Evolutionary conservation across 2,329 filamentous ascomycete species (phyloP), one percentile per base, ranked within the genome.

Genomic region (Arthrobotrys pseudoclavata): DNA sequence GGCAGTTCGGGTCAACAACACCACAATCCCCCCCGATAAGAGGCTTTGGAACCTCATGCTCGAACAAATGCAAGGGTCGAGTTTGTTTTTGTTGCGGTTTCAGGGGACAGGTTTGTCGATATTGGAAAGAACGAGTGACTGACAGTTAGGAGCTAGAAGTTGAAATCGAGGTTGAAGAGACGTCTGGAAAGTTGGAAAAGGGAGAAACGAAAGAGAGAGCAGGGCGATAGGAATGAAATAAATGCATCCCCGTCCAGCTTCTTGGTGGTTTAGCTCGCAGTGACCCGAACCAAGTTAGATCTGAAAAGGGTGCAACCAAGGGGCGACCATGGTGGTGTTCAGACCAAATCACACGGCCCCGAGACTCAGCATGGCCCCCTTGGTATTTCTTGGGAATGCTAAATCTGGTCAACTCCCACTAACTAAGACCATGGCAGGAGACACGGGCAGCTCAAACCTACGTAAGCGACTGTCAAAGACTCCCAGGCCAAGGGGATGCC

Each of bases 1-100:
- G 55, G 64, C 48, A 20, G 47, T 57, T 47, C 60, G 64, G 48
- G 57, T 61, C 64, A 69, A 63, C 71, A 69, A 63, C 34, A 68
- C 15, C 29, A 64, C 1, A 12, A 52, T 12, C 10, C 47, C 63
- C 18, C 63, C 63, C 29, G 64, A 60, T 31, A 72, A 53, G 50
- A 69, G 55, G 55, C 55, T 57, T 18, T 48, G 55, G 64, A 69
- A 52, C 55, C 64, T 76, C 71, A 76, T 76, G 47, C 22, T 57
- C 20, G 22, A 74, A 62, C 24, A 2, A 55, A 22, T 7, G 62
- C 4, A 40, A 60, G 18, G 55, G 4, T 42, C 20, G 13, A 12
- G 31, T 40, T 37, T 12, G 29, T 2, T 57, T 57, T 57, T 37
- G 3, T 6, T 22, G 5, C 18, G 18, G 9, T 57, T 57, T 20